Conservation (phyloP, 169 alveolate genomes). For the Plasmodium cynomolgi region DNA sequence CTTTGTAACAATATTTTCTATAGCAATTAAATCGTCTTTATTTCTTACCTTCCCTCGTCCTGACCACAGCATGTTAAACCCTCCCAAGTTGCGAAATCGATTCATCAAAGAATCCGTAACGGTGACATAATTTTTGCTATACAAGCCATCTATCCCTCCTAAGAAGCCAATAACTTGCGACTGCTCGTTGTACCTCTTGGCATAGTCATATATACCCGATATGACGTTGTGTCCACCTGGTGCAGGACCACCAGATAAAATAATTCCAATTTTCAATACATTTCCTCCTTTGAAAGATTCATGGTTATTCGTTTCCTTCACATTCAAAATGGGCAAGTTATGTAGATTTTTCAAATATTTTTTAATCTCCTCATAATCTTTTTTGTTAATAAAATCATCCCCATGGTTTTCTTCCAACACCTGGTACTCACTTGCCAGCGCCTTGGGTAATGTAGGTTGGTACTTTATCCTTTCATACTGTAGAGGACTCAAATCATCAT, state of each 20-base stretch:
- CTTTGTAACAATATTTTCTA: conserved; percentile 87
- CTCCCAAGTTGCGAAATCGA: conserved; percentile 96
- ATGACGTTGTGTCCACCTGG: conserved; percentile 99
- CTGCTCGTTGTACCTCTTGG: conserved; percentile 90
- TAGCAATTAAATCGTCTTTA: conserved; percentile 92
- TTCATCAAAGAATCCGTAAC: conserved; percentile 93
- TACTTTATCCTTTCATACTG: conserved; percentile 80
- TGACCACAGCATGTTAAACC: conserved; percentile 98
- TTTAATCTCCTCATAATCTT: conserved; percentile 75
- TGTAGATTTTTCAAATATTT: conserved; percentile 69
- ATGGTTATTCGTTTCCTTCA: conserved; percentile 67
- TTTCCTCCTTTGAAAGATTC: conserved; percentile 76
- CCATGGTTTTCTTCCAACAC: conserved; percentile 75
- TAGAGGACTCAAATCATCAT: conserved; percentile 82
- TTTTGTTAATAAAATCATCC: conserved; percentile 76
- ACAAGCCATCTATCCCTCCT: conserved; percentile 96
- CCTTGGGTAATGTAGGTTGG: conserved; percentile 78
- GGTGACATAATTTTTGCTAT: conserved; percentile 93
- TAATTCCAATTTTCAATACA: conserved; percentile 92
- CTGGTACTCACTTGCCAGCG: conserved; percentile 75
- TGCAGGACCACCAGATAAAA: conserved; percentile 99
- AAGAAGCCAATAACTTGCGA: conserved; percentile 94
- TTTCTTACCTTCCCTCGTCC: conserved; percentile 98
- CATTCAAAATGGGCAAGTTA: conserved; percentile 73
- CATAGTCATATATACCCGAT: conserved; percentile 96